Evolutionary conservation across 2,329 filamentous ascomycete species (phyloP), one percentile per base, ranked within the genome.

Genomic region (Amesomyces nigricolor): DNA sequence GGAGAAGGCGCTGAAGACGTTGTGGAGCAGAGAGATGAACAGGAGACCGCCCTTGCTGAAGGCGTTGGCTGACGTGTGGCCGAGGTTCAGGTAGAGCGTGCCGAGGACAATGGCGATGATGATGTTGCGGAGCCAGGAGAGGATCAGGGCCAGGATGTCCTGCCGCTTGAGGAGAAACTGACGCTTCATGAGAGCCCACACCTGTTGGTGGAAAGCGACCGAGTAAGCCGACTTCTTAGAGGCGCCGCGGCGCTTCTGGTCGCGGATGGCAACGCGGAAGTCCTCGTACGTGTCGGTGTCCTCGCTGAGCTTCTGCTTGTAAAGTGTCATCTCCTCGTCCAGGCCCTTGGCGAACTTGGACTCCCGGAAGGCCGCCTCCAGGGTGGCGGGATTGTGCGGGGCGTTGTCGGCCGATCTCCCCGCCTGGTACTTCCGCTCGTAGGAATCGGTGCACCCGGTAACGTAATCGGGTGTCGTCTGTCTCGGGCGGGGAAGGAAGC

Each of bases 111-210:
- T 85, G 13, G 86, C 89, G 62, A 92, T 85, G 62, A 89, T 74
- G 62, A 91, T 84, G 55, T 73, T 78, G 8, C 80, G 75, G 40
- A 79, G 61, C 88, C 88, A 94, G 1, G 85, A 85, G 30, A 94
- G 81, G 13, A 77, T 73, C 5, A 95, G 76, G n/a, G 85, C 83
- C 65, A 91, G 87, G 56, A 86, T 86, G 68, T 95, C 89, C 69
- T 95, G 89, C 75, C 89, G 86, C 73, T 94, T 94, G 64, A 95
- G 84, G 50, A 87, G 76, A 68, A 91, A 94, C 68, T 95, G 89
- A 5, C 90, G 83, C 69, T 89, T 86, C 79, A 91, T 88, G 59
- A 94, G 72, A 0, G 88, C 87, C 86, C 86, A 91, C 19, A 94
- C 78, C 68, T 95, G 91, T 1, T 89, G 75, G 61, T 91, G 83